Percentiles rank a stretch among this genome's conserved stretches.
phyloP scores from a whole-genome alignment of 2,329 filamentous ascomycete genomes.

The Apiospora koreana region DNA sequence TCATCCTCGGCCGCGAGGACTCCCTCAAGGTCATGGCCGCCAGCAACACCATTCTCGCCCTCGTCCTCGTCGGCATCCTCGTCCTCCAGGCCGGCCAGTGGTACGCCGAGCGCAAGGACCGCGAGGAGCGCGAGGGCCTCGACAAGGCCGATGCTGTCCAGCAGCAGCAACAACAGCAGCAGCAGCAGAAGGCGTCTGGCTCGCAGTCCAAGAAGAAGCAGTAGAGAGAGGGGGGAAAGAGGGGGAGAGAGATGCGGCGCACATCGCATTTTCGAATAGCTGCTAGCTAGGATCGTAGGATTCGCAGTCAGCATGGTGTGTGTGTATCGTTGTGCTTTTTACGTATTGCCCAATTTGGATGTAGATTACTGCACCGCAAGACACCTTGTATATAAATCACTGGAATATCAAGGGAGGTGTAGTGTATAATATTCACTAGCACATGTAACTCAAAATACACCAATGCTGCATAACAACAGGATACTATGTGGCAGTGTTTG shows the following conservation, averaged over 20 bases:
- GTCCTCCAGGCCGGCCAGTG: constrained; percentile 95
- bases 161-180: constrained; percentile 24
- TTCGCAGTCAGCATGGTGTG: not conserved
- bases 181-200: constrained; percentile 8
- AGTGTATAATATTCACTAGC: not conserved
- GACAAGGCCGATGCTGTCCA: constrained; percentile 44
- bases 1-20: constrained; percentile 80
- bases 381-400: not conserved
- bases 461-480: not conserved
- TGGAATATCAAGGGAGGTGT: not conserved
- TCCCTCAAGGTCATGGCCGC: constrained; percentile 87
- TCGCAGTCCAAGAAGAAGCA: constrained; percentile 31
- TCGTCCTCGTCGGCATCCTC: constrained; percentile 88
- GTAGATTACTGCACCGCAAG: not conserved
- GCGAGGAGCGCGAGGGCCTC: constrained; percentile 72
- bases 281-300: not conserved
- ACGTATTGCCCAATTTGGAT: constrained; percentile 1
- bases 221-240: not conserved
- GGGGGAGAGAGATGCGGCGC: not conserved
- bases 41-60: constrained; percentile 92
- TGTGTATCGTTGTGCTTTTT: not conserved
- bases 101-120: constrained; percentile 96
- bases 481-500: not conserved
- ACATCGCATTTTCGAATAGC: not conserved
- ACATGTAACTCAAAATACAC: not conserved